Conservation (phyloP, 2,329 filamentous ascomycete genomes). For the Neurospora crassa region DNA sequence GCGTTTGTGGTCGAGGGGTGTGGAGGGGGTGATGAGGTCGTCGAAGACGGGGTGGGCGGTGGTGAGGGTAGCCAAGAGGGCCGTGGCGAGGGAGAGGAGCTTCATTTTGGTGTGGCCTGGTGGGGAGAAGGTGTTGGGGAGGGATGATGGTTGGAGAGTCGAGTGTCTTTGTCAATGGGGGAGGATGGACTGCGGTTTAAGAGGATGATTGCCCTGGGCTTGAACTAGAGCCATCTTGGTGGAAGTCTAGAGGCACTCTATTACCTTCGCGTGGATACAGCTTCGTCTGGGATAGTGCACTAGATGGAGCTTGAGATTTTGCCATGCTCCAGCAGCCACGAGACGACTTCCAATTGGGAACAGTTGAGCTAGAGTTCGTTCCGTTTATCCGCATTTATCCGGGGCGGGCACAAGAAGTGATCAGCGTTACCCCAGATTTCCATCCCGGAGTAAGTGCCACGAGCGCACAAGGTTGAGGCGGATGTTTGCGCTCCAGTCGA, state of each 20-base stretch:
- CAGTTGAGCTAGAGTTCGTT: background rate
- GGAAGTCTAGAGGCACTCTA: background rate
- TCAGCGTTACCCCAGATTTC: background rate
- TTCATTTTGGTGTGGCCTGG: background rate
- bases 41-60: conserved; percentile 13
- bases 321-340: too few species aligned
- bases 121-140: too few species aligned
- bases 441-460: too few species aligned
- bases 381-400: conserved; percentile 4
- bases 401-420: background rate
- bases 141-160: too few species aligned
- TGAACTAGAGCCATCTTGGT: background rate
- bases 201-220: background rate
- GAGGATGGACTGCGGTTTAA: background rate
- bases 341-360: conserved; percentile 3
- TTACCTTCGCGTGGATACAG: background rate
- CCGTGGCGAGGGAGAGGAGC: conserved; percentile 10
- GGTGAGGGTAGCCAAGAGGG: conserved; percentile 10
- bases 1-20: conserved; percentile 11
- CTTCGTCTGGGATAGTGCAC: too few species aligned
- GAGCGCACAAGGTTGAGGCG: too few species aligned
- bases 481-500: too few species aligned
- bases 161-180: too few species aligned
- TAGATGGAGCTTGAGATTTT: too few species aligned
- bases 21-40: conserved; percentile 13